Evolutionary conservation across 345 rosid species (phyloP).

Genomic region (Xanthoceras sorbifolium): DNA sequence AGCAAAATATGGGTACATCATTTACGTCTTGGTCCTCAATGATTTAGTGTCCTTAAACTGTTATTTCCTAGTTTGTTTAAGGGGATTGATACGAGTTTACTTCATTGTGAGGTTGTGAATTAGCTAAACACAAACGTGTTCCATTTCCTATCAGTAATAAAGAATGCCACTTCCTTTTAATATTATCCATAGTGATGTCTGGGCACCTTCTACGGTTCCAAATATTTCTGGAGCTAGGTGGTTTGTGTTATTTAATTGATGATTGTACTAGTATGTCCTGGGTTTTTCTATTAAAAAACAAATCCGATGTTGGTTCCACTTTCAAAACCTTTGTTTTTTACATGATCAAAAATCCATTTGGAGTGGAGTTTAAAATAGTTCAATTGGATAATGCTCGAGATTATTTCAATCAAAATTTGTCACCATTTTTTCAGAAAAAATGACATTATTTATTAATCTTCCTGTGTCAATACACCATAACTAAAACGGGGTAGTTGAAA

Average conservation of each 20-base stretch:
- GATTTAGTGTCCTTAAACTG: no score
- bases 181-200: not conserved
- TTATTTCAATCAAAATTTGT: no score
- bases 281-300: not conserved
- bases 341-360: not conserved
- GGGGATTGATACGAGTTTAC: no score
- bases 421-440: no score
- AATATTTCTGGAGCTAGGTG: not conserved
- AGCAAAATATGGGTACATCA: no score
- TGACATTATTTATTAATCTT: no score
- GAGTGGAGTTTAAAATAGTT: no score
- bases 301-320: not conserved
- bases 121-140: no score
- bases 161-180: not conserved
- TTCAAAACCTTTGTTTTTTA: not conserved
- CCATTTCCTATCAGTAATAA: not conserved
- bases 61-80: no score
- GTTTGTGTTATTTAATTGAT: slow-evolving; percentile 7
- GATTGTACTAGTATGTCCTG: not conserved
- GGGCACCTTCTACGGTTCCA: not conserved
- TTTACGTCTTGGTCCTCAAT: no score
- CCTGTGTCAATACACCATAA: not conserved
- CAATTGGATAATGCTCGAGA: not conserved
- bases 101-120: no score
- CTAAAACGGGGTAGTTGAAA: not conserved